Evolutionary conservation across 768 basidiomycete genomes (phyloP), one percentile per base, ranked within the genome.

Genomic region (Russula compacta): DNA sequence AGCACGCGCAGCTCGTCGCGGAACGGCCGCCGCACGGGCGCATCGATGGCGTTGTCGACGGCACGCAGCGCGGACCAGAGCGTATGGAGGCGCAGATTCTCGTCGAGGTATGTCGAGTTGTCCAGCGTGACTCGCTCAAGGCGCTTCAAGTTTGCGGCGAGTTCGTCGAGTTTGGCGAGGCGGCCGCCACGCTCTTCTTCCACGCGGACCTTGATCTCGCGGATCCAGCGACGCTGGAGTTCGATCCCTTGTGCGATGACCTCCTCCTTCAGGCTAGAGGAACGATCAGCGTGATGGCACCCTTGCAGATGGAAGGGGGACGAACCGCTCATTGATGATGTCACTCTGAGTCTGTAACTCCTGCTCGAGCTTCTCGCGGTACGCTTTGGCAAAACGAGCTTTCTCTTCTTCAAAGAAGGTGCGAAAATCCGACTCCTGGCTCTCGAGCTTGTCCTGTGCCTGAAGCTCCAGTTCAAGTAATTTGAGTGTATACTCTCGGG

Each of bases 161-260:
- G 86, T 71, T 95, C 90, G 69, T 95, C 93, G 38, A 99, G 84
- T 73, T 94, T 97, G 48, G 93, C 89, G 10, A 99, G 81, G 57
- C 97, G 88, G 12, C 94, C 94, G 15, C 93, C 93, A 47, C 97
- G 92, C 73, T 99, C 97, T 69, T 92, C 83, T 74, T 99, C 95
- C 59, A 99, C 95, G 65, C 86, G 88, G 53, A 94, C 81, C 76
- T 98, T 97, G 78, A 98, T 86, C 60, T 98, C 93, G 36, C 92
- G 85, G 44, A 99, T 89, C 95, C 95, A 98, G 56, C 92, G 83
- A 53, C 94, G 86, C 71, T 98, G 97, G 24, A 98, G 84, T 74
- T 98, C 97, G 69, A 99, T 93, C 17, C 95, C 97, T 72, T 98
- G 95, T 3, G 94, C 88, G 53, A 98, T 81, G 56, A 98, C 92